Conservation (phyloP, 176 grass and related monocot species). For the Metroxylon sagu region DNA sequence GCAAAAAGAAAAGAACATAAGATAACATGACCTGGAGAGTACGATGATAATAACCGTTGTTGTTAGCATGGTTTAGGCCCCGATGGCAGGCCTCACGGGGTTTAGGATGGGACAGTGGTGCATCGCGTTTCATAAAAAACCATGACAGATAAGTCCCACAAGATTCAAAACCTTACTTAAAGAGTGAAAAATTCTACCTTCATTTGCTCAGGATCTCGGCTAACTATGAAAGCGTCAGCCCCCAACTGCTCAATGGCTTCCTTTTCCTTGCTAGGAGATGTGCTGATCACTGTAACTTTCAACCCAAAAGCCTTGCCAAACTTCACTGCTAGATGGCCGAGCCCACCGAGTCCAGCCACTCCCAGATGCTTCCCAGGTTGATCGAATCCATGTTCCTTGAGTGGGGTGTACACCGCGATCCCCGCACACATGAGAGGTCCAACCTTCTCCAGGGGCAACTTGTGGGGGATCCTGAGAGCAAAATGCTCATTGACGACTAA, state of each 20-base stretch:
- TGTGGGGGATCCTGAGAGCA: constrained; percentile 27
- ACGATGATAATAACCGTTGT: too few species aligned
- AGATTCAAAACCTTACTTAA: too few species aligned
- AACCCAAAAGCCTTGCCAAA: constrained; percentile 40
- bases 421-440: constrained; percentile 45
- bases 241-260: constrained; percentile 32
- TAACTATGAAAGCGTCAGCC: constrained; percentile 34
- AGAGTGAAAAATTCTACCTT: constrained; percentile 10
- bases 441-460: constrained; percentile 14
- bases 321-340: constrained; percentile 43
- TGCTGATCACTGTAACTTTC: constrained; percentile 48
- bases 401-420: constrained; percentile 36
- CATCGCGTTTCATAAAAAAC: too few species aligned
- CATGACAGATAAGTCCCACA: too few species aligned
- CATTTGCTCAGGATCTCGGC: constrained; percentile 11
- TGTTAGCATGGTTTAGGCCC: too few species aligned
- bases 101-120: too few species aligned
- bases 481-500: constrained; percentile 35
- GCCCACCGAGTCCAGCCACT: constrained; percentile 40
- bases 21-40: not conserved
- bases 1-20: too few species aligned
- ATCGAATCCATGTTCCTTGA: constrained; percentile 35
- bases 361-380: constrained; percentile 34
- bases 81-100: too few species aligned
- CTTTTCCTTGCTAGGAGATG: constrained; percentile 25